phyloP scores from a whole-genome alignment of 148 eudicot species.

The Linanthus parryae region DNA sequence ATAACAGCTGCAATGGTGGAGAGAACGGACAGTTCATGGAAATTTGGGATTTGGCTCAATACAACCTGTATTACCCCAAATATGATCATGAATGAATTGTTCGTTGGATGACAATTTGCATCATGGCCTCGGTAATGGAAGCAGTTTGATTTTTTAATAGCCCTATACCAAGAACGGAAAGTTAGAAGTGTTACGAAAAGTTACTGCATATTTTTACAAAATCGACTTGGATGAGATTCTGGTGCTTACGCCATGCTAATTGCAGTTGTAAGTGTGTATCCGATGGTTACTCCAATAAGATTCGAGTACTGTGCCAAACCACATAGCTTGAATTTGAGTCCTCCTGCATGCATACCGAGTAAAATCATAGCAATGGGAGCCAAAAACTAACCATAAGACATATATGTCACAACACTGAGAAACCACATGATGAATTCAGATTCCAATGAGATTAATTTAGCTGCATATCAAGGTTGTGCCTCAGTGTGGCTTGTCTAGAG shows the following conservation, averaged over 20 bases:
- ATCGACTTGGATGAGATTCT: not conserved
- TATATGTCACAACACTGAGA: no score
- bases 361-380: no score
- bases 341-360: conserved; percentile 34
- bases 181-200: not conserved
- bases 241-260: conserved; percentile 29
- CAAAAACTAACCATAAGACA: no score
- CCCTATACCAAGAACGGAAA: conserved; percentile 27
- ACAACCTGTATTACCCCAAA: conserved; percentile 57
- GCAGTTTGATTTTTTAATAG: conserved; percentile 70
- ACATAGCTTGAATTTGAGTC: conserved; percentile 31
- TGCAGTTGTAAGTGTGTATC: conserved; percentile 42
- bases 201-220: not conserved
- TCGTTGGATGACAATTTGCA: conserved; percentile 39
- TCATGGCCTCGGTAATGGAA: conserved; percentile 63
- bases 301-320: conserved; percentile 46
- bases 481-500: no score
- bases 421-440: no score
- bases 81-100: conserved; percentile 53
- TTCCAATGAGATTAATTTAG: no score
- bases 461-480: no score
- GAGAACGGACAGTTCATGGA: conserved; percentile 71
- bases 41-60: conserved; percentile 77
- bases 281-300: conserved; percentile 48
- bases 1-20: conserved; percentile 76